Evolutionary conservation across 2,329 filamentous ascomycete species (phyloP).

Genomic region (Penicillium polonicum): DNA sequence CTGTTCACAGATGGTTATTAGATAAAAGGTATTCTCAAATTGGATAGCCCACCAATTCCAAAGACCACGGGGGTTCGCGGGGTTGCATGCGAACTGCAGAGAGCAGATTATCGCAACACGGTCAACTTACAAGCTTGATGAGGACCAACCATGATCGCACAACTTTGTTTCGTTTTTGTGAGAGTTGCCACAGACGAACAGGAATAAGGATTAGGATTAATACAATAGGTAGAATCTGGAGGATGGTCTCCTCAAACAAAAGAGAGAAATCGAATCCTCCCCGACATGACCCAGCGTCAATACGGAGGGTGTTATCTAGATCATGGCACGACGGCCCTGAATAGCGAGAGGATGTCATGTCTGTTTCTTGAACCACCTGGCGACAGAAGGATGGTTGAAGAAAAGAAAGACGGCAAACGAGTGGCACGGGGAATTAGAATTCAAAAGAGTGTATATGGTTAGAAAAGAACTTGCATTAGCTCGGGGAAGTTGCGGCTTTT

Average conservation of each 20-base stretch:
- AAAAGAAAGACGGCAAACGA: slow-evolving; percentile 12
- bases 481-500: slow-evolving; percentile 10
- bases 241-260: slow-evolving; percentile 47
- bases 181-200: slow-evolving; percentile 38
- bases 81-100: not conserved
- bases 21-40: slow-evolving; percentile 1
- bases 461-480: slow-evolving; percentile 11
- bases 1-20: slow-evolving; percentile 21
- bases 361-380: slow-evolving; percentile 22
- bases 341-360: slow-evolving; percentile 29
- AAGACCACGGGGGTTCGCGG: not conserved
- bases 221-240: slow-evolving; percentile 38
- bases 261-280: slow-evolving; percentile 48
- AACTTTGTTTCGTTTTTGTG: slow-evolving; percentile 38
- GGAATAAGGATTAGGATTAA: slow-evolving; percentile 38
- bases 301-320: slow-evolving; percentile 38
- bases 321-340: slow-evolving; percentile 30
- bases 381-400: slow-evolving; percentile 17
- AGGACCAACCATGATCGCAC: slow-evolving; percentile 31
- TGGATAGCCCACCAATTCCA: not conserved
- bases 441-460: slow-evolving; percentile 13
- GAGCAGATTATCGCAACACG: not conserved
- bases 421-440: slow-evolving; percentile 11
- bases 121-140: slow-evolving; percentile 37
- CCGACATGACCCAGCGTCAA: slow-evolving; percentile 37